Conservation (phyloP, 345 rosid genomes). For the Zanthoxylum bungeanum region DNA sequence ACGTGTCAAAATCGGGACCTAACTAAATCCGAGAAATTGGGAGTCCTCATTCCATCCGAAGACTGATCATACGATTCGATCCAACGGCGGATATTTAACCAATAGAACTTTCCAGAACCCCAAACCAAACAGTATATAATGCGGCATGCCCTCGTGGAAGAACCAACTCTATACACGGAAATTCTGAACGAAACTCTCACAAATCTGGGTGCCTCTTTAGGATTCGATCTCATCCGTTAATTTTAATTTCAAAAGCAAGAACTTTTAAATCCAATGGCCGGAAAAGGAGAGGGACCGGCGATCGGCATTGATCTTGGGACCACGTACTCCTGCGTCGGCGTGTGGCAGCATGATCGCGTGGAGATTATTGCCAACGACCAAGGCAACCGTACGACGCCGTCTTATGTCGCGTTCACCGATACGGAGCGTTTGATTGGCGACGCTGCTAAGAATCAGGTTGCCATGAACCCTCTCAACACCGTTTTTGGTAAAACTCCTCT, state of each 20-base stretch:
- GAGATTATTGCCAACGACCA: constrained; percentile 63
- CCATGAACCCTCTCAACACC: constrained; percentile 60
- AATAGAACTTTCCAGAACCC: constrained; percentile 27
- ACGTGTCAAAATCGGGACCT: not conserved
- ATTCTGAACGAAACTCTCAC: no score
- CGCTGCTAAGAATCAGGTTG: constrained; percentile 66
- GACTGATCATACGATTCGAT: not conserved
- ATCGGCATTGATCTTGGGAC: constrained; percentile 58
- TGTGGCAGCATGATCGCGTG: constrained; percentile 58
- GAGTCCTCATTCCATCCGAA: not conserved
- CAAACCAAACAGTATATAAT: not conserved
- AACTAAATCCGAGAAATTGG: constrained; percentile 3
- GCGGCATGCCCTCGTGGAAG: not conserved
- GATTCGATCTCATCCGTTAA: not conserved
- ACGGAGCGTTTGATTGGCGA: constrained; percentile 57
- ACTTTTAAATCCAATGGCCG: constrained; percentile 35
- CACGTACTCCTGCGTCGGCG: constrained; percentile 58
- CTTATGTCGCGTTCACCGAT: constrained; percentile 52
- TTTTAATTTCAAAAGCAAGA: not conserved
- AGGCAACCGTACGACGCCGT: constrained; percentile 51
- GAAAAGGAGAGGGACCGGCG: constrained; percentile 57
- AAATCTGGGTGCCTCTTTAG: no score
- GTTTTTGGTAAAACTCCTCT: constrained; percentile 37
- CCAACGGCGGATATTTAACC: constrained; percentile 7
- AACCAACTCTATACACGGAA: not conserved